A percentile compares a stretch with the other conserved stretches of the same genome.
phyloP scores from a whole-genome alignment of 2,329 filamentous ascomycete genomes.

The Alternaria infectoria region DNA sequence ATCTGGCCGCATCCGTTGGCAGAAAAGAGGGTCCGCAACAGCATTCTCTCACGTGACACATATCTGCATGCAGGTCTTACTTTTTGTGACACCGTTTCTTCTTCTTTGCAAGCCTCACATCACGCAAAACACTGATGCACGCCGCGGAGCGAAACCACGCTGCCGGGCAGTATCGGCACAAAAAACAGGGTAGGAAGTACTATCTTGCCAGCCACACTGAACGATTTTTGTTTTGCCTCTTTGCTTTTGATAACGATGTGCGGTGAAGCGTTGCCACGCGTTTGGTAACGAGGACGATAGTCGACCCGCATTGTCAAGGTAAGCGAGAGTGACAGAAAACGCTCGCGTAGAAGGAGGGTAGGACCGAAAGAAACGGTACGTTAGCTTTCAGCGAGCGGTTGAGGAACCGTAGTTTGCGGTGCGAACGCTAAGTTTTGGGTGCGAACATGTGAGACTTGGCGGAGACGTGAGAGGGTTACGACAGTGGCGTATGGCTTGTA shows the following conservation, averaged over 20 bases:
- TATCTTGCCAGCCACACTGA: background rate
- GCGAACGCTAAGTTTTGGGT: background rate
- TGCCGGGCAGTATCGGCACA: background rate
- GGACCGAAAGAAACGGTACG: background rate
- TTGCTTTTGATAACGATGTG: background rate
- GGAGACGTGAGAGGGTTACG: background rate
- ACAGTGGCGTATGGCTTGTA: background rate
- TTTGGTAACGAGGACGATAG: background rate
- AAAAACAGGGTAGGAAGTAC: background rate
- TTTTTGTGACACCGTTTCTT: background rate
- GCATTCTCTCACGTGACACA: background rate
- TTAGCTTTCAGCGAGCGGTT: background rate
- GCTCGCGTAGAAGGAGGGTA: background rate
- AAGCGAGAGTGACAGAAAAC: background rate
- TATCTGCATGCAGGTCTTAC: background rate
- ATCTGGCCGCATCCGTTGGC: accelerated
- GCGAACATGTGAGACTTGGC: background rate
- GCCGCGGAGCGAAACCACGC: background rate
- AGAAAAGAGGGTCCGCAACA: background rate
- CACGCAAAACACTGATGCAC: background rate
- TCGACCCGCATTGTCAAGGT: background rate
- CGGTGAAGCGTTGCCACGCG: background rate
- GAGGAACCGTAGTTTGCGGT: background rate
- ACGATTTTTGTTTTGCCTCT: background rate
- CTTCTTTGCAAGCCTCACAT: background rate